Conservation (phyloP, 2,329 filamentous ascomycete genomes). For the Didymella keratinophila region DNA sequence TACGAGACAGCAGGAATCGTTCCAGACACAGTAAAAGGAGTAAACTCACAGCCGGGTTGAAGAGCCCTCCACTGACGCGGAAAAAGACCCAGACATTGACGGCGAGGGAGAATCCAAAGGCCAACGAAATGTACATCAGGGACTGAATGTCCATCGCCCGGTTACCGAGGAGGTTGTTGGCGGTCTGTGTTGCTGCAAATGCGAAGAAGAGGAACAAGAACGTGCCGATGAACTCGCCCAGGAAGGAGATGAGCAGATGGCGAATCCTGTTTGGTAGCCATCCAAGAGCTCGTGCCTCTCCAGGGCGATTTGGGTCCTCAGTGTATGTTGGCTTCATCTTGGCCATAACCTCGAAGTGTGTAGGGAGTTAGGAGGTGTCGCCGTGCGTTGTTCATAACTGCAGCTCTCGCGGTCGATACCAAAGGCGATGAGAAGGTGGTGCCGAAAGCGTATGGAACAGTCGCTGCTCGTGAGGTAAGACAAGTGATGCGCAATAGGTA, state of each 20-base stretch:
- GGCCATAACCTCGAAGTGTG: conserved; percentile 49
- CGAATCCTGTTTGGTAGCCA: conserved; percentile 55
- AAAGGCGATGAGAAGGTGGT: conserved; percentile 21
- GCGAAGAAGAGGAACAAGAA: conserved; percentile 53
- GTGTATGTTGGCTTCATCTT: conserved; percentile 49
- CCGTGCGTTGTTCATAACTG: conserved; percentile 50
- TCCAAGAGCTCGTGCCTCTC: conserved; percentile 51
- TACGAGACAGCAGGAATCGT: too few relatives aligned
- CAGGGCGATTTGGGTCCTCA: conserved; percentile 40
- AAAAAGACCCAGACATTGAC: conserved; percentile 54
- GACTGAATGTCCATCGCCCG: conserved; percentile 34
- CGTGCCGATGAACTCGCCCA: conserved; percentile 54
- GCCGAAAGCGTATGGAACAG: conserved; percentile 38
- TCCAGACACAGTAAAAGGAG: conserved; percentile 8
- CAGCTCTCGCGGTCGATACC: conserved; percentile 17
- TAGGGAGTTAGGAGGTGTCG: conserved; percentile 35
- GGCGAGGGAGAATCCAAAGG: conserved; percentile 49
- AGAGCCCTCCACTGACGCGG: conserved; percentile 50
- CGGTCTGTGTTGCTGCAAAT: conserved; percentile 50
- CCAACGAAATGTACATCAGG: conserved; percentile 48
- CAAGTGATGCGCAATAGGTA: conserved; percentile 15
- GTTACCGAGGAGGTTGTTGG: conserved; percentile 44
- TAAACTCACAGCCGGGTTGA: conserved; percentile 50
- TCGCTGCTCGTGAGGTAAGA: conserved; percentile 28
- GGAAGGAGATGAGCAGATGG: conserved; percentile 56